Conservation (phyloP, 1,284 basidiomycete species). For the Marasmius sp. region DNA sequence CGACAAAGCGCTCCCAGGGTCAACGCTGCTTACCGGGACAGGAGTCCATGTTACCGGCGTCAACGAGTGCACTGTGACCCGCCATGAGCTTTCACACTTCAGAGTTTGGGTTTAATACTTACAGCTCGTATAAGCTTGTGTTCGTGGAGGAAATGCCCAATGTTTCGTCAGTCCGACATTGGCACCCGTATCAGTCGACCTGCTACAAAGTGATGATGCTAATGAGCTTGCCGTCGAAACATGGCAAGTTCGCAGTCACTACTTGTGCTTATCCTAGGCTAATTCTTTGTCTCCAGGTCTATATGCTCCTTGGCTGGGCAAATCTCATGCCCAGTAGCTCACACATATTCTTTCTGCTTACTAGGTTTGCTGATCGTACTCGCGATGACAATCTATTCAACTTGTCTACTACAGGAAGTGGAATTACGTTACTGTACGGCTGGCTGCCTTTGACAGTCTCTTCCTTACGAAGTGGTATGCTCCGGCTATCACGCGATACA, state of each 20-base stretch:
- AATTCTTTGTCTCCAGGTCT: conserved; percentile 53
- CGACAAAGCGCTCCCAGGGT: conserved; percentile 57
- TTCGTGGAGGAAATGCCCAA: conserved; percentile 89
- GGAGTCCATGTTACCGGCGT: conserved; percentile 65
- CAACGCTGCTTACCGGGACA: conserved; percentile 86
- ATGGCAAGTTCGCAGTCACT: conserved; percentile 80
- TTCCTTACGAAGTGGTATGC: conserved; percentile 90
- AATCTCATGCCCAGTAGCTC: conserved; percentile 83
- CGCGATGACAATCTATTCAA: conserved; percentile 4
- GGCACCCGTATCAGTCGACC: conserved; percentile 78
- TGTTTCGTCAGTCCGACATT: conserved; percentile 86
- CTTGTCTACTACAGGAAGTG: conserved; percentile 66
- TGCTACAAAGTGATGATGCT: conserved; percentile 85
- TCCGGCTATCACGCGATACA: conserved; percentile 83
- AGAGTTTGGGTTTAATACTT: conserved; percentile 96
- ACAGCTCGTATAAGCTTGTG: conserved; percentile 93
- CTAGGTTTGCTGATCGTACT: conserved; percentile 57
- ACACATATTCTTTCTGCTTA: conserved; percentile 83
- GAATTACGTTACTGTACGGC: conserved; percentile 88
- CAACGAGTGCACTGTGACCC: conserved; percentile 78
- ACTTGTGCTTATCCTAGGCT: conserved; percentile 6
- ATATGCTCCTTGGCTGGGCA: conserved; percentile 78
- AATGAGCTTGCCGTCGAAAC: conserved; percentile 96
- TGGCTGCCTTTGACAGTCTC: conserved; percentile 91
- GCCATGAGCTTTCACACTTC: conserved; percentile 92